phyloP scores from a whole-genome alignment of 495 filamentous ascomycete species.

The Xylaria acuta region DNA sequence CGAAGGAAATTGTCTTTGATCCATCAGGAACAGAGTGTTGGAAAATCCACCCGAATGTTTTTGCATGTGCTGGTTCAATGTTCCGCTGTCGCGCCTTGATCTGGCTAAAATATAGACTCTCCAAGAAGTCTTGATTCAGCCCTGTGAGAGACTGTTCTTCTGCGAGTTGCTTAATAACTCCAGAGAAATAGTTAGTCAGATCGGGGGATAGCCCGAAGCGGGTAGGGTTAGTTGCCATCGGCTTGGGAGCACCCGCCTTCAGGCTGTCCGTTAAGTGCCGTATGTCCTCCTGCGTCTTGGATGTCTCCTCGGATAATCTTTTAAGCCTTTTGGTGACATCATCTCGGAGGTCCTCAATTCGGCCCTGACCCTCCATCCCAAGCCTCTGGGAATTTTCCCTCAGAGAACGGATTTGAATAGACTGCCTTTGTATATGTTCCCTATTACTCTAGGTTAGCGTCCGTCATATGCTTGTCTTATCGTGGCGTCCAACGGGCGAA shows the following conservation, averaged over 20 bases:
- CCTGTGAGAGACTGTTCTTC: constrained; percentile 7
- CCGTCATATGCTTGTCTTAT: background rate
- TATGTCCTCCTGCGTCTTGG: background rate
- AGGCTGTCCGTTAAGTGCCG: background rate
- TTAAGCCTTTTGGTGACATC: background rate
- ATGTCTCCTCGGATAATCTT: background rate
- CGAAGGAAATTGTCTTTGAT: constrained; percentile 6
- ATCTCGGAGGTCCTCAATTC: background rate
- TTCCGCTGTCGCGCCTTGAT: constrained; percentile 17
- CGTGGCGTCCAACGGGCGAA: background rate
- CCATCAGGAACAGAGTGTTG: background rate
- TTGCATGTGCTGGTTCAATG: constrained; percentile 17
- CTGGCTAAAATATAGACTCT: constrained; percentile 16
- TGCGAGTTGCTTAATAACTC: background rate
- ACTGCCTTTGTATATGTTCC: constrained; percentile 3
- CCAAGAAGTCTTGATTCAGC: background rate
- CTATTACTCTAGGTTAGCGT: background rate
- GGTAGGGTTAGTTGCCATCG: background rate
- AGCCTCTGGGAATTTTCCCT: constrained; percentile 6
- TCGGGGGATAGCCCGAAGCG: background rate
- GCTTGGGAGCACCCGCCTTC: background rate
- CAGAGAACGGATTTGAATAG: background rate
- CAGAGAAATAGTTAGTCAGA: constrained; percentile 1
- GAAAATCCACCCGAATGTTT: constrained; percentile 30
- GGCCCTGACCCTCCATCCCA: constrained; percentile 1